phyloP scores from a whole-genome alignment of 345 rosid species.

The Rhizophora mangle region DNA sequence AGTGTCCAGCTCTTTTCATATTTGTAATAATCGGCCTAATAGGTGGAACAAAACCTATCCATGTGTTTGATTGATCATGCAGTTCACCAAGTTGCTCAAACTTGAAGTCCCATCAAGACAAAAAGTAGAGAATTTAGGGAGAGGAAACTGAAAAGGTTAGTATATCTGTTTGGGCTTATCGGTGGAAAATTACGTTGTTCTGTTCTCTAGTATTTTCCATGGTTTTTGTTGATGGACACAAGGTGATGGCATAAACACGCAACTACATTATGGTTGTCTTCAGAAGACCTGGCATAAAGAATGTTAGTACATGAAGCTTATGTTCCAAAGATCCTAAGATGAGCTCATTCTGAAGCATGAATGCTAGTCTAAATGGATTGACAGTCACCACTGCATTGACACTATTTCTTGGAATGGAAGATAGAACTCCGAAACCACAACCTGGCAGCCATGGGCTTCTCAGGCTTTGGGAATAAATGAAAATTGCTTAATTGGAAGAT shows the following conservation, averaged over 20 bases:
- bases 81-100: slow-evolving; percentile 78
- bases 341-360: neutral
- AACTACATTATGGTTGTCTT: neutral
- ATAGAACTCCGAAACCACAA: neutral
- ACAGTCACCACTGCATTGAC: no score
- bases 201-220: neutral
- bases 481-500: neutral
- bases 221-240: neutral
- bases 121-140: slow-evolving; percentile 33
- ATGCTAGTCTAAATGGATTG: neutral
- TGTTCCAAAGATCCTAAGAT: neutral
- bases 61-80: slow-evolving; percentile 18
- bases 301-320: neutral
- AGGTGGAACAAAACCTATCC: neutral
- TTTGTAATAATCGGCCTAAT: neutral
- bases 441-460: neutral
- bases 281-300: neutral
- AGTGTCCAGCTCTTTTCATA: neutral
- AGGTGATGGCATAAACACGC: no score
- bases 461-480: neutral
- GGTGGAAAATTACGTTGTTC: neutral
- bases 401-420: no score
- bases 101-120: slow-evolving; percentile 52
- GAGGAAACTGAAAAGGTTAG: slow-evolving; percentile 36
- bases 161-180: neutral